phyloP scores from a whole-genome alignment of 2,329 filamentous ascomycete genomes.

The Sclerotinia sclerotiorum region DNA sequence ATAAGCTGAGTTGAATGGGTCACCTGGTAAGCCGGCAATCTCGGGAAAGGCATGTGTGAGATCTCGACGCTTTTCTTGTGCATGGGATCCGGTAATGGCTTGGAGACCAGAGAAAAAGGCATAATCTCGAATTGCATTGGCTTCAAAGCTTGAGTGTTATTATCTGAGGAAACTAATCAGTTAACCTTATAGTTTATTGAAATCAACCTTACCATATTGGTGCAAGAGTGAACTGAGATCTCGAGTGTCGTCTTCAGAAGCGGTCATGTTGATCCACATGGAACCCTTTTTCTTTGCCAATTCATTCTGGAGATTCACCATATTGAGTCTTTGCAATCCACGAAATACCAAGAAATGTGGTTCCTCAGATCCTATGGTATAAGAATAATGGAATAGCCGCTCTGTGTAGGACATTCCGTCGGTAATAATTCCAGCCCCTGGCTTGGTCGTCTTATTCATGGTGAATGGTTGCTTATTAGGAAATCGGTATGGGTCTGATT shows the following conservation, averaged over 20 bases:
- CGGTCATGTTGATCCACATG: background rate
- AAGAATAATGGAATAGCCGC: constrained; percentile 2
- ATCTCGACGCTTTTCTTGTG: background rate
- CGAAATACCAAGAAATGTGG: background rate
- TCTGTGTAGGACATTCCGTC: background rate
- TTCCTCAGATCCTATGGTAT: background rate
- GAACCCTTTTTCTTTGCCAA: background rate
- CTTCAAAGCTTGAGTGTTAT: background rate
- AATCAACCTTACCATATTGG: background rate
- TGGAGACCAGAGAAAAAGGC: background rate
- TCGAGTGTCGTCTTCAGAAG: background rate
- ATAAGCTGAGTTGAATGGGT: background rate
- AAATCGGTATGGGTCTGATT: background rate
- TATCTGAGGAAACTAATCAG: background rate
- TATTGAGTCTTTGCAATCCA: background rate
- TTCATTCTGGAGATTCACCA: background rate
- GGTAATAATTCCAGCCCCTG: background rate
- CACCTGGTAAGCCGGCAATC: background rate
- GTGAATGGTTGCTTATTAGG: background rate
- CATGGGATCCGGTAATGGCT: background rate
- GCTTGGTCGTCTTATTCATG: background rate
- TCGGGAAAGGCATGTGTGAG: constrained; percentile 1
- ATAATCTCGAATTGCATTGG: constrained; percentile 10
- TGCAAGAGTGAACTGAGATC: background rate
- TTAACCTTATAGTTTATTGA: background rate